Evolutionary conservation across 768 basidiomycete genomes (phyloP).

Genomic region (Peribolospora kevripleyi): DNA sequence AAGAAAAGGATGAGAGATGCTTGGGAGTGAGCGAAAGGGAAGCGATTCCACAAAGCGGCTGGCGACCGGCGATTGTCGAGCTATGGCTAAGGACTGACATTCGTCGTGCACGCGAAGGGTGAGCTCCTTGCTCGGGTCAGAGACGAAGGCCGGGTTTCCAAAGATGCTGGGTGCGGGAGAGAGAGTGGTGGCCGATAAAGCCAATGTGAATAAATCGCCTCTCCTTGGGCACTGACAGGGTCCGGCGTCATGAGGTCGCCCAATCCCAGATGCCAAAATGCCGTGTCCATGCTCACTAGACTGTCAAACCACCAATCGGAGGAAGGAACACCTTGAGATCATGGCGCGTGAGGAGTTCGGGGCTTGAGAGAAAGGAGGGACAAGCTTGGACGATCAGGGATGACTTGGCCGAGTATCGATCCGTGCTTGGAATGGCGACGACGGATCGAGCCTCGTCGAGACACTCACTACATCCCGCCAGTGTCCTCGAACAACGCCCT

Average conservation of each 20-base stretch:
- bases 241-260: no score
- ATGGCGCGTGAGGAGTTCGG: conserved; percentile 68
- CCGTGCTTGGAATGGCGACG: background rate
- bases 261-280: no score
- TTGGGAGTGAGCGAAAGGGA: conserved; percentile 41
- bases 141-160: conserved; percentile 54
- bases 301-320: conserved; percentile 46
- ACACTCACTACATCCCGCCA: conserved; percentile 48
- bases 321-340: conserved; percentile 92
- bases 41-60: background rate
- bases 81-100: conserved; percentile 27
- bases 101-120: conserved; percentile 83
- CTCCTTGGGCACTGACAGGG: no score
- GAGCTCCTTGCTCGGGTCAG: conserved; percentile 49
- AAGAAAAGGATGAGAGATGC: conserved; percentile 57
- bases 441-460: no score
- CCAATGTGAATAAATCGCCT: no score
- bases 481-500: conserved; percentile 91
- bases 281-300: no score
- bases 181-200: background rate
- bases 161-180: conserved; percentile 25
- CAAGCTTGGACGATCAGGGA: background rate
- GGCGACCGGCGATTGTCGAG: background rate
- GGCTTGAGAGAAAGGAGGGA: conserved; percentile 19
- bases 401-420: background rate